Evolutionary conservation across 2,329 filamentous ascomycete species (phyloP).

Genomic region (Ophiostoma australiae): DNA sequence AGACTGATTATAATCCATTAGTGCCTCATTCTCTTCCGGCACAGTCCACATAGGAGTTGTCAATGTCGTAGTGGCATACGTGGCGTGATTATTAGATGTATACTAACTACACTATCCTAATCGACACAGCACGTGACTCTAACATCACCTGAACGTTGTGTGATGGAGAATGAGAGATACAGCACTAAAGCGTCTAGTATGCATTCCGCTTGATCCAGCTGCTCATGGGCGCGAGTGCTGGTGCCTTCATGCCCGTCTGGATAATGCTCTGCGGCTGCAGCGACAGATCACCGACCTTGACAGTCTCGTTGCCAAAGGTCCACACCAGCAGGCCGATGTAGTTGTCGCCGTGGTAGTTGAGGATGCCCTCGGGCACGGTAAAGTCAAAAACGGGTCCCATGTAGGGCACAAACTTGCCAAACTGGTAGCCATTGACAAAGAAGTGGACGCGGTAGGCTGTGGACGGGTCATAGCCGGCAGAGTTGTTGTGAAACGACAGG

Average conservation of each 20-base stretch:
- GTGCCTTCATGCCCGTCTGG: background rate
- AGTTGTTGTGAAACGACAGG: background rate
- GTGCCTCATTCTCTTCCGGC: no score
- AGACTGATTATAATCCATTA: no score
- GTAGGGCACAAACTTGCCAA: constrained; percentile 50
- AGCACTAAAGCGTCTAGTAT: background rate
- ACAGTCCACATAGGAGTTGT: no score
- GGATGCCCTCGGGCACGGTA: constrained; percentile 36
- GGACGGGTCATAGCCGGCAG: background rate
- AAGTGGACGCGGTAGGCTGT: constrained; percentile 53
- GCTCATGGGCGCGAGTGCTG: background rate
- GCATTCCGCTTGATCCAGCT: background rate
- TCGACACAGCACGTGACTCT: no score
- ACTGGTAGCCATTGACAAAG: constrained; percentile 68
- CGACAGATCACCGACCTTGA: background rate
- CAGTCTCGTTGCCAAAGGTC: background rate
- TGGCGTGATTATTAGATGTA: no score
- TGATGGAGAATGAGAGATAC: no score
- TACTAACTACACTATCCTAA: no score
- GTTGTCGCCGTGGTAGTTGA: background rate
- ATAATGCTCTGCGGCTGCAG: background rate
- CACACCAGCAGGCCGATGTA: background rate
- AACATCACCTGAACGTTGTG: no score
- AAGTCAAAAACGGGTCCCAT: constrained; percentile 63
- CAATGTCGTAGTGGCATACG: no score